Evolutionary conservation across 805 yeast species (phyloP).

Genomic region (Starmerella floris): DNA sequence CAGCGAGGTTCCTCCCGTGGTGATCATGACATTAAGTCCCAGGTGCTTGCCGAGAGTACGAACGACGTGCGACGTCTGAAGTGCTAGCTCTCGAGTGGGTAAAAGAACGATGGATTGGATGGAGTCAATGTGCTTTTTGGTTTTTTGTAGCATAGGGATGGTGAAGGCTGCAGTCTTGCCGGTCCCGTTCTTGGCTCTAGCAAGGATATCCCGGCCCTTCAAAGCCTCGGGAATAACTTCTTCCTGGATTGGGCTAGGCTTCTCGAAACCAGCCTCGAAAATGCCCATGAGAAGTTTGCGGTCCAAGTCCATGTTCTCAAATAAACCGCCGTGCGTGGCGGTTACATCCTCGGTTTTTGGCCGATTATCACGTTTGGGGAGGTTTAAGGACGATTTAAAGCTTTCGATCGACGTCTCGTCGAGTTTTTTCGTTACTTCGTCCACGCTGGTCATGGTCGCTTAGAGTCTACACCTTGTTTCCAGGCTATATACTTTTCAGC

Average conservation of each 20-base stretch:
- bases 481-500: too few relatives aligned
- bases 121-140: conserved; percentile 69
- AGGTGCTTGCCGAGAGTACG: conserved; percentile 90
- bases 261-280: conserved; percentile 96
- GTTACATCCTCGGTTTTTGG: conserved; percentile 95
- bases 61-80: conserved; percentile 95
- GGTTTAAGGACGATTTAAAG: conserved; percentile 63
- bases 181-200: conserved; percentile 97
- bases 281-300: conserved; percentile 95
- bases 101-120: conserved; percentile 88
- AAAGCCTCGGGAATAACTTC: conserved; percentile 92
- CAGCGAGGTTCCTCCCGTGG: conserved; percentile 93
- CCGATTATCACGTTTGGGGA: conserved; percentile 79
- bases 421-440: conserved; percentile 9
- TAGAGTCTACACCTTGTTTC: too few relatives aligned
- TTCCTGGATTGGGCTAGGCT: conserved; percentile 96
- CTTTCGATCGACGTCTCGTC: conserved; percentile 19
- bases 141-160: conserved; percentile 80
- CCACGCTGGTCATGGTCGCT: conserved; percentile 6
- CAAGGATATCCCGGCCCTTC: conserved; percentile 88
- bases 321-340: conserved; percentile 75
- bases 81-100: conserved; percentile 95
- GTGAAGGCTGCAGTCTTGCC: conserved; percentile 97
- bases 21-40: conserved; percentile 87
- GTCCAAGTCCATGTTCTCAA: conserved; percentile 83